Percentiles rank a stretch among this genome's conserved stretches.
These are phyloP conservation scores for Truncatella angustata DNA, from an alignment of 2,329 filamentous ascomycete species.

Conservation along the genomic window DNA sequence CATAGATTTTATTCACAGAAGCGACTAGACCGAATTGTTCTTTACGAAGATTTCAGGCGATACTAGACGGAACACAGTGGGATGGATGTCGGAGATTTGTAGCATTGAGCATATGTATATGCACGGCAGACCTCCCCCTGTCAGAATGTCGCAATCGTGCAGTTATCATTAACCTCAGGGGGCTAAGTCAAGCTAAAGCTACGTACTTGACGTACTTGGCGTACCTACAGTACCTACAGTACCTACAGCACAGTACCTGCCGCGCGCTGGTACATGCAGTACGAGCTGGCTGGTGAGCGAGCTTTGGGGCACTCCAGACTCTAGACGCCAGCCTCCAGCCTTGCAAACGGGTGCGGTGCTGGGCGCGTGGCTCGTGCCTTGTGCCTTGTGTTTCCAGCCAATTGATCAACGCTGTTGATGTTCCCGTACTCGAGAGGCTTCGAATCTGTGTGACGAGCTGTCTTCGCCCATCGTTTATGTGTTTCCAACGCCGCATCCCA, in stretches of 20 bases:
- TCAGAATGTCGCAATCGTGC: constrained; percentile 3
- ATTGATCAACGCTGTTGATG: neutral
- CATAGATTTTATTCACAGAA: neutral
- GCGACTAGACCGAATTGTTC: neutral
- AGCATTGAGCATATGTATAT: neutral
- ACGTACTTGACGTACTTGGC: too few relatives aligned
- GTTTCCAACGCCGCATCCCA: neutral
- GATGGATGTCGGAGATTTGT: neutral
- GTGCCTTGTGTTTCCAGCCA: neutral
- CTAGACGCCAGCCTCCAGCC: neutral
- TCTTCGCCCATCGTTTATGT: neutral
- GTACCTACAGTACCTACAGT: too few relatives aligned
- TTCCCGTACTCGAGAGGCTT: neutral
- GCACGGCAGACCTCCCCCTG: neutral
- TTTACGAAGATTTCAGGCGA: neutral
- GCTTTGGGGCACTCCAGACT: too few relatives aligned
- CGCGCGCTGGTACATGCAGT: too few relatives aligned
- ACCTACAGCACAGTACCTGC: too few relatives aligned
- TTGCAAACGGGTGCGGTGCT: neutral
- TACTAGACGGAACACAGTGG: too few relatives aligned
- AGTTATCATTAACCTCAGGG: too few relatives aligned
- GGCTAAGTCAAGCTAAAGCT: too few relatives aligned
- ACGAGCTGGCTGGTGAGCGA: too few relatives aligned
- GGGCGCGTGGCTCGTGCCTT: neutral
- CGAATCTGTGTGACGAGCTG: neutral